These are phyloP conservation scores for Penicillium lividum DNA, from an alignment of 495 filamentous ascomycete genomes.

Conservation along the genomic window DNA sequence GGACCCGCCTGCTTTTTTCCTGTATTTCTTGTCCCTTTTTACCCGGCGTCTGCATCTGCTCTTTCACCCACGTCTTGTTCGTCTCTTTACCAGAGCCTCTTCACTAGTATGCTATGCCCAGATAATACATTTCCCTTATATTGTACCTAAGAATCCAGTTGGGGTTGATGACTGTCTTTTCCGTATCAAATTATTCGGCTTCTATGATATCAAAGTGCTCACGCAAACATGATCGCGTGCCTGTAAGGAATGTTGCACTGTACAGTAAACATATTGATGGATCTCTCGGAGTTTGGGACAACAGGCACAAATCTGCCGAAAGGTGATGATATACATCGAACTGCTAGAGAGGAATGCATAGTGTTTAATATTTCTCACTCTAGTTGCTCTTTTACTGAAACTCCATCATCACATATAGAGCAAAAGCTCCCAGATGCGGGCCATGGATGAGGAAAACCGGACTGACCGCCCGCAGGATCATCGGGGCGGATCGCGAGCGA, in stretches of 20 bases:
- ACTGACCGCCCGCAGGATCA: conserved; percentile 39
- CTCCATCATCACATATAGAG: background rate
- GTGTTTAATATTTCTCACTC: too few relatives aligned
- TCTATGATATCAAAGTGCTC: background rate
- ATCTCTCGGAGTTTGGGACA: background rate
- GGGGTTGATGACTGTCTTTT: background rate
- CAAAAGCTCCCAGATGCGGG: conserved; percentile 5
- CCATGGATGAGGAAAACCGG: conserved; percentile 23
- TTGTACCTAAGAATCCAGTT: conserved; percentile 18
- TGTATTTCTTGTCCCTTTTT: conserved; percentile 31
- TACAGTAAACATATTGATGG: background rate
- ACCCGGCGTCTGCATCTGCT: conserved; percentile 44
- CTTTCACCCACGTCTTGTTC: conserved; percentile 22
- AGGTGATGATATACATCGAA: too few relatives aligned
- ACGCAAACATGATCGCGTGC: background rate
- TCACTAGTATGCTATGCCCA: conserved; percentile 41
- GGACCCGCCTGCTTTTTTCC: conserved; percentile 29
- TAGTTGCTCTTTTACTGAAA: background rate
- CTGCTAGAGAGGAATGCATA: too few relatives aligned
- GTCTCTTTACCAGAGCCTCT: conserved; percentile 21
- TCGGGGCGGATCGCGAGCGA: conserved; percentile 49
- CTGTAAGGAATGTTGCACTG: background rate
- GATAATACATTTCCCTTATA: conserved; percentile 42
- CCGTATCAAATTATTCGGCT: background rate
- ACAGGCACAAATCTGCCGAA: too few relatives aligned